Evolutionary conservation across 495 filamentous ascomycete genomes (phyloP).

Genomic region (Podospora comata): DNA sequence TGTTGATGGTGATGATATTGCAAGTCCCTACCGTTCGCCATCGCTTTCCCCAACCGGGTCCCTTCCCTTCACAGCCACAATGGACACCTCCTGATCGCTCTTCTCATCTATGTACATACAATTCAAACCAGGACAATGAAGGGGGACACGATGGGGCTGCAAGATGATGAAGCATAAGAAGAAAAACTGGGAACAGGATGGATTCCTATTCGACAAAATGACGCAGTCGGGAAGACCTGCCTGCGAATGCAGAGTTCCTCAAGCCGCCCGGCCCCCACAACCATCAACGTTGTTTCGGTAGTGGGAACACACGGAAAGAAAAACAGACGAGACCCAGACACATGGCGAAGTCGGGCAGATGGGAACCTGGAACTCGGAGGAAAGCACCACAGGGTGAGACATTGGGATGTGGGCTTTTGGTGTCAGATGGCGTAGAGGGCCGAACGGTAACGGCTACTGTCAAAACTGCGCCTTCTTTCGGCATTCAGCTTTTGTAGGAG

Average conservation of each 20-base stretch:
- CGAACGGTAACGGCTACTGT: neutral
- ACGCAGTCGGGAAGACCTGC: constrained; percentile 6
- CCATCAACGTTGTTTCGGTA: neutral
- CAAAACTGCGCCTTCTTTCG: neutral
- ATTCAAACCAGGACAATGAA: neutral
- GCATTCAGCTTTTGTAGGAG: neutral
- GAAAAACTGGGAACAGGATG: neutral
- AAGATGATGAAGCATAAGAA: neutral
- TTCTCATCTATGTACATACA: neutral
- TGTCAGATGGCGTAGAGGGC: neutral
- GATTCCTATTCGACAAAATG: constrained; percentile 11
- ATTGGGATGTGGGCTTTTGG: neutral
- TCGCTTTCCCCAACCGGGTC: neutral
- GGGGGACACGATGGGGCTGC: constrained; percentile 1
- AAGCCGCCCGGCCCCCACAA: neutral
- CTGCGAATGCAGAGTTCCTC: neutral
- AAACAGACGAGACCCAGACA: neutral
- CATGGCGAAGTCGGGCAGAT: neutral
- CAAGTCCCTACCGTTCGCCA: neutral
- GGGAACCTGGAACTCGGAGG: neutral
- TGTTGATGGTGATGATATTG: neutral
- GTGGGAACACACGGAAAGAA: neutral
- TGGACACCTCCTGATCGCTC: neutral
- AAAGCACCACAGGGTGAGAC: neutral
- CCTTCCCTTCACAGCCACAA: neutral